Percentiles rank a stretch among this genome's conserved stretches.
Evolutionary conservation across 192 early-diverging fungal genomes (phyloP).

Genomic region (Allomyces macrogynus): DNA sequence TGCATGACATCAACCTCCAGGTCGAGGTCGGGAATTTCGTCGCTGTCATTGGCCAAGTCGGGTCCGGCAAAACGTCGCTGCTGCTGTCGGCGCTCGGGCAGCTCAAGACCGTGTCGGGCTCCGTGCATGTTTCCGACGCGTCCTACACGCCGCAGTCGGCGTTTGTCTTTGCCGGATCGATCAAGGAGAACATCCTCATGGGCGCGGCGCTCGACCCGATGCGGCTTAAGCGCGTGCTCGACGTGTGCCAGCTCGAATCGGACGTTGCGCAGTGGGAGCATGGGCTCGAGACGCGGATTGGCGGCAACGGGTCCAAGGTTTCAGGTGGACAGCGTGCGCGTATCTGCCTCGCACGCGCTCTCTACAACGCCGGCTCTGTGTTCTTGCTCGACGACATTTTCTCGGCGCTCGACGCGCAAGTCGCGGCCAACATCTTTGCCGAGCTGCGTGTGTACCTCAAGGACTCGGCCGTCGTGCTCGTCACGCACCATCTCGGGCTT

Average conservation of each 20-base stretch:
- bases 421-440: not conserved
- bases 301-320: not conserved
- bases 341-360: not conserved
- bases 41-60: conserved; percentile 40
- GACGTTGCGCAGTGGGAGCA: not conserved
- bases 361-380: not conserved
- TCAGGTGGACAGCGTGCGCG: not conserved
- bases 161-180: not conserved
- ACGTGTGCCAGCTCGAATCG: not conserved
- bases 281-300: not conserved
- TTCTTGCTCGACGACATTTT: not conserved
- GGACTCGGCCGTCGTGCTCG: not conserved
- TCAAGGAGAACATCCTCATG: not conserved
- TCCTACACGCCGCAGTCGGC: not conserved
- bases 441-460: not conserved
- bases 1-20: conserved; percentile 19
- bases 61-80: conserved; percentile 42
- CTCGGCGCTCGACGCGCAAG: not conserved
- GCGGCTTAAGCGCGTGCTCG: not conserved
- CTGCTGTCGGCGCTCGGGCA: conserved; percentile 27
- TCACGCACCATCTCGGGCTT: not conserved
- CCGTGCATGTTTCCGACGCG: no score
- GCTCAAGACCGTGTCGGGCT: no score
- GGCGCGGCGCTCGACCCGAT: not conserved
- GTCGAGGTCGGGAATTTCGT: conserved; percentile 28